phyloP scores from a whole-genome alignment of 352 stramenopile species.

The Globisporangium splendens region DNA sequence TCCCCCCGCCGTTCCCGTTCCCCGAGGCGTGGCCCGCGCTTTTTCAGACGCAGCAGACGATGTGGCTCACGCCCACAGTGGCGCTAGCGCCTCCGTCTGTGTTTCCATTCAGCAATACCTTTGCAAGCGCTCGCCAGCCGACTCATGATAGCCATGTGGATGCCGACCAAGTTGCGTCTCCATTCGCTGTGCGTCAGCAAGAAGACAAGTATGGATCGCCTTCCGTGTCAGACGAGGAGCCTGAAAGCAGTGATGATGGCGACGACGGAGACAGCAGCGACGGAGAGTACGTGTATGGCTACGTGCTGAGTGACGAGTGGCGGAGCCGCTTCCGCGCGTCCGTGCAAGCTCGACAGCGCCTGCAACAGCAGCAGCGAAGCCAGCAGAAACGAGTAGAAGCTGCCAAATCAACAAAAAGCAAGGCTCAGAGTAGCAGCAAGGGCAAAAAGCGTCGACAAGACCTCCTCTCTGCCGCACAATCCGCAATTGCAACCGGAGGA shows the following conservation, averaged over 20 bases:
- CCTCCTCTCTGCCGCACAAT: not conserved
- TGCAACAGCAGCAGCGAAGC: conserved; percentile 16
- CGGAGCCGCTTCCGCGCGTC: conserved; percentile 35
- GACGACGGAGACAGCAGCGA: conserved; percentile 13
- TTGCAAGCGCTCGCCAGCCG: not conserved
- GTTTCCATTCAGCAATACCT: not conserved
- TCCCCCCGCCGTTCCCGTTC: conserved; percentile 80
- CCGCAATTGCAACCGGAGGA: conserved; percentile 7
- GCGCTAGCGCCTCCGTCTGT: not conserved
- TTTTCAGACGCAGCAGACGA: conserved; percentile 31
- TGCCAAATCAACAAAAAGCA: not conserved
- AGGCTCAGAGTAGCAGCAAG: not conserved
- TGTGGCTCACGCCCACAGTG: conserved; percentile 51
- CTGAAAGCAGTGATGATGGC: not conserved
- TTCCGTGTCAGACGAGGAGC: not conserved
- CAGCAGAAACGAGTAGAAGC: not conserved
- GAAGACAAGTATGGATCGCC: too few relatives aligned
- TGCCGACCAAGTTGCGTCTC: too few relatives aligned
- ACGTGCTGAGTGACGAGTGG: conserved; percentile 75
- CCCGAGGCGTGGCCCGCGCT: conserved; percentile 56
- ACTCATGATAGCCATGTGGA: too few relatives aligned
- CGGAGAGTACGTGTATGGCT: conserved; percentile 66
- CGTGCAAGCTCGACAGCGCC: conserved; percentile 10
- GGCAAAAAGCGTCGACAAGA: conserved; percentile 3
- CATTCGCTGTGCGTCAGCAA: too few relatives aligned